Evolutionary conservation across 345 rosid genomes (phyloP), one percentile per base, ranked within the genome.

Genomic region (Nasturtium officinale): DNA sequence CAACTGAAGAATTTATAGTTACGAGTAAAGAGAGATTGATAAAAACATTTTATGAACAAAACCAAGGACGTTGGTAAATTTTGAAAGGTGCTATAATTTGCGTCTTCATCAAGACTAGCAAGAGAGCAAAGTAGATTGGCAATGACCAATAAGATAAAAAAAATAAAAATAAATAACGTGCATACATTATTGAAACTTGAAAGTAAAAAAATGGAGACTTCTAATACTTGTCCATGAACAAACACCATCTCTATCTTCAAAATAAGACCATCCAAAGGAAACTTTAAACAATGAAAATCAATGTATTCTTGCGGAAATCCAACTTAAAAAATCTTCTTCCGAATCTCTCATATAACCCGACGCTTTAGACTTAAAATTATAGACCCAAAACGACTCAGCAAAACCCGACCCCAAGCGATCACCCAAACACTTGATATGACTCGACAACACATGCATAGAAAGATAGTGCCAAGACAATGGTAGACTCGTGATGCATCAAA

Each of bases 341-440:
- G 29, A 64, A 55, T 47, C 25, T 47, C 42, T 20, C 48, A 48
- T 57, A 40, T 40, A 35, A 59, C 52, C 21, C 5, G 35, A 67
- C 59, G 28, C 69, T 60, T 61, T 61, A 1, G 65, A 69, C 75
- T 69, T 71, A 68, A 76, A 76, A 76, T 68, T 67, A 43, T 40
- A 42, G 69, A 61, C 78, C 69, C 69, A 35, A 69, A 69, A 69
- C 17, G 63, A 75, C 63, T 38, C 48, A 20, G 66, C 40, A 75
- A 67, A 66, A 60, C 69, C 69, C 18, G 28, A 65, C 62, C 78
- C 60, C 74, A 67, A 67, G 66, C 62, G 37, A 75, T 75, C 62
- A 62, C 73, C 62, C 56, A 43, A 67, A 35, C 67, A 42, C 73
- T 51, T 60, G 30, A 67, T 67, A 52, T 42, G 74, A 75, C 78